phyloP scores from a whole-genome alignment of 2,329 filamentous ascomycete genomes.

The Penicillium sp. region DNA sequence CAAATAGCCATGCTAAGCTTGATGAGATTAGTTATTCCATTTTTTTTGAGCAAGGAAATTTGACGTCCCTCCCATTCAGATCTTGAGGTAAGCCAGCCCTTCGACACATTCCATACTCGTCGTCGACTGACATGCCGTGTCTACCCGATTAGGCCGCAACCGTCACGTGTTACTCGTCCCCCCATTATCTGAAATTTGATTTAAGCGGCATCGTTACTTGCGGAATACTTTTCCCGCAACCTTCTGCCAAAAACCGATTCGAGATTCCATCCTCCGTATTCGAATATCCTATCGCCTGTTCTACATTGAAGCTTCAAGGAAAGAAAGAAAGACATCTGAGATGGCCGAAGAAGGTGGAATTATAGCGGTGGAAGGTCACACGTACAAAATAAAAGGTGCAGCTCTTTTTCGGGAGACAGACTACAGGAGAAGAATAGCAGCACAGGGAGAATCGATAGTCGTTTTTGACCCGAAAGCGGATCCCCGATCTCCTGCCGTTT shows the following conservation, averaged over 20 bases:
- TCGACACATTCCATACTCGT: not conserved
- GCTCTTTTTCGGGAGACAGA: not conserved
- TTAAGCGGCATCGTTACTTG: not conserved
- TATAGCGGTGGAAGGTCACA: not conserved
- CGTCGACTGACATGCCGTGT: not conserved
- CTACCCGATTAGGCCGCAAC: not conserved
- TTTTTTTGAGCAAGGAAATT: not conserved
- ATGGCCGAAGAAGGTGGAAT: not conserved
- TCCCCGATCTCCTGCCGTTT: not conserved
- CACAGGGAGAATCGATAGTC: not conserved
- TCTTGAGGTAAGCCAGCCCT: not conserved
- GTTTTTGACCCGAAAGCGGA: not conserved
- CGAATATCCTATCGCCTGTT: not conserved
- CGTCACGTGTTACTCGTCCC: not conserved
- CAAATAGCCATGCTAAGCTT: conserved; percentile 1
- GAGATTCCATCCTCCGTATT: not conserved
- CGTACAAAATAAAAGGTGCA: not conserved
- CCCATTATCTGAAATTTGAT: not conserved
- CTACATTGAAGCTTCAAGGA: not conserved
- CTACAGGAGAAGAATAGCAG: not conserved
- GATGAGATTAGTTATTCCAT: not conserved
- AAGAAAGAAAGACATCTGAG: not conserved
- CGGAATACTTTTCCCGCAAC: not conserved
- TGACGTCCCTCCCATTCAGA: not conserved
- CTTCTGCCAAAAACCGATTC: not conserved